Evolutionary conservation across 176 grass and related monocot species (phyloP).

Genomic region (Rhipidocladum racemiflorum): DNA sequence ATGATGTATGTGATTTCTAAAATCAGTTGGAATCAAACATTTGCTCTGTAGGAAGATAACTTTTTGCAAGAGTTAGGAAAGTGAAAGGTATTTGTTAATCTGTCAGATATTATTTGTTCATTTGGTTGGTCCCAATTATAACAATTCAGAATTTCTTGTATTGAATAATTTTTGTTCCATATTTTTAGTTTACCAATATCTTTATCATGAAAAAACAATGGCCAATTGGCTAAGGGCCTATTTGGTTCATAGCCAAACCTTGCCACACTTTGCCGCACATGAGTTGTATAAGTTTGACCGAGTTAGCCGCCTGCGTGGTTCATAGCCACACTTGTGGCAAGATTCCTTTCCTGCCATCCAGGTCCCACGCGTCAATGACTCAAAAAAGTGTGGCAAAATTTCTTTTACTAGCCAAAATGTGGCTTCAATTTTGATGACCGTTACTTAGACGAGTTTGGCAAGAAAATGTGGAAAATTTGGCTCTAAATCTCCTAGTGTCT

Average conservation of each 20-base stretch:
- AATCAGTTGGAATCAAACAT: not conserved
- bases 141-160: not conserved
- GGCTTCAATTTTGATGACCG: no score
- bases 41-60: not conserved
- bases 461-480: no score
- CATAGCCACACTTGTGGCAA: no score
- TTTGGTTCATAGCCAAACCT: no score
- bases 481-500: not conserved
- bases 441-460: no score
- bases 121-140: not conserved
- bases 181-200: slow-evolving; percentile 2
- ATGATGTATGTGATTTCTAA: not conserved
- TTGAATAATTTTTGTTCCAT: not conserved
- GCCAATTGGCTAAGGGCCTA: not conserved
- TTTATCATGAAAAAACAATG: not conserved
- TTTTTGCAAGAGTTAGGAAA: not conserved
- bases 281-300: no score
- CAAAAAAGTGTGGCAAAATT: no score
- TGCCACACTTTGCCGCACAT: no score
- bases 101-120: not conserved
- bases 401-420: no score
- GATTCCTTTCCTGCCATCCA: no score
- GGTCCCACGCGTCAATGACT: no score
- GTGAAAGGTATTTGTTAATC: not conserved
- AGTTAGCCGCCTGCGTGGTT: no score